Conservation (phyloP, 371 early-diverging fungal species). For the Mortierella sp. region DNA sequence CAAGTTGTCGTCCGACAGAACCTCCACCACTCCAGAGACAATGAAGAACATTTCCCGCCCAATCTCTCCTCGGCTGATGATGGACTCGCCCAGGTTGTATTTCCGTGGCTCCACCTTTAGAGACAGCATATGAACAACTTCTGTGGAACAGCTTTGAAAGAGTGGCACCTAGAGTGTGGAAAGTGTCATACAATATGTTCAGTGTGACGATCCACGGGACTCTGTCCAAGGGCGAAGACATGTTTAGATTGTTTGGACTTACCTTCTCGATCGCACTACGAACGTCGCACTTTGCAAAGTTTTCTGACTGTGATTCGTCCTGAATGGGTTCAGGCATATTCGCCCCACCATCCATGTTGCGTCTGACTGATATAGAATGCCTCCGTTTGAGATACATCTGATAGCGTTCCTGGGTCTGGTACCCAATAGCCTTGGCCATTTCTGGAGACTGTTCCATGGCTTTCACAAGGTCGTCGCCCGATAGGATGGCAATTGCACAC, state of each 20-base stretch:
- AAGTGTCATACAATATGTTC: too few relatives aligned
- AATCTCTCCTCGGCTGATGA: conserved; percentile 75
- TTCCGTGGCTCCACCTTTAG: conserved; percentile 62
- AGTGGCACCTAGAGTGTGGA: conserved; percentile 57
- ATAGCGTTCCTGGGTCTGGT: conserved; percentile 52
- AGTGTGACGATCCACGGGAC: too few relatives aligned
- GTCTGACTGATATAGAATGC: conserved; percentile 31
- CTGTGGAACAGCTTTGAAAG: conserved; percentile 62
- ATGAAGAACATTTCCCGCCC: conserved; percentile 87
- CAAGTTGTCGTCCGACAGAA: conserved; percentile 47
- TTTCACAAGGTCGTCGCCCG: conserved; percentile 66
- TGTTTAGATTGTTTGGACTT: too few relatives aligned
- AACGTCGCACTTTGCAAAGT: conserved; percentile 44
- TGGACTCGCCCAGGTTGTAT: conserved; percentile 59
- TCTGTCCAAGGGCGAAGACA: too few relatives aligned
- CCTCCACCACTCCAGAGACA: conserved; percentile 75
- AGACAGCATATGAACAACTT: conserved; percentile 62
- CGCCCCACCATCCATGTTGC: conserved; percentile 36
- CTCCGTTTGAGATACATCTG: conserved; percentile 52
- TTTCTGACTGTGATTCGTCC: conserved; percentile 36
- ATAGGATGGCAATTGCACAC: conserved; percentile 74
- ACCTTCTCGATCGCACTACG: conserved; percentile 49
- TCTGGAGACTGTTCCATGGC: conserved; percentile 51
- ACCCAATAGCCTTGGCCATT: conserved; percentile 51
- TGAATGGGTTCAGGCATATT: conserved; percentile 28